Conservation (phyloP, 2,329 filamentous ascomycete genomes). For the Colletotrichum sp. region DNA sequence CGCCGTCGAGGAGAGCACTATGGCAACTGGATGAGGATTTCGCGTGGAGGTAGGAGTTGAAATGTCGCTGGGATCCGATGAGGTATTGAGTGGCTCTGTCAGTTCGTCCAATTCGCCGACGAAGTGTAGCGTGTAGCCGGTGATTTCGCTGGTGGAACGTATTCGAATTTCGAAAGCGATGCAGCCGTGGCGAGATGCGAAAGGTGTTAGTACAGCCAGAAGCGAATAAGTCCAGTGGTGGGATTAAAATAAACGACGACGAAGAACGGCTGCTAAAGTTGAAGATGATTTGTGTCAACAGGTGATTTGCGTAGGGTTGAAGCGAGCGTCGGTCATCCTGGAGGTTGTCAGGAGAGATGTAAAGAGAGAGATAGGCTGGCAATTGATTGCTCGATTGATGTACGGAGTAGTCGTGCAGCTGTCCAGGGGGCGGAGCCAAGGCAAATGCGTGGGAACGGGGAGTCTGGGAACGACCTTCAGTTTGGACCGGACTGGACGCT, state of each 20-base stretch:
- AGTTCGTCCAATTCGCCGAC: not conserved
- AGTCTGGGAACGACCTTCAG: slow-evolving; percentile 1
- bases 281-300: not conserved
- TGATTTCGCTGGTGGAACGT: not conserved
- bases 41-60: not conserved
- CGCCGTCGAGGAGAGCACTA: not conserved
- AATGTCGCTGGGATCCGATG: not conserved
- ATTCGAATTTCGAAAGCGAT: not conserved
- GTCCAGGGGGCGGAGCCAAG: not conserved
- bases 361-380: not conserved
- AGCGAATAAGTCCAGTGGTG: not conserved
- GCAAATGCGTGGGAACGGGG: not conserved
- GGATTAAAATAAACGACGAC: not conserved
- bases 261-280: not conserved
- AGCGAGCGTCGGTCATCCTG: slow-evolving; percentile 20
- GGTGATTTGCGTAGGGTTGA: not conserved
- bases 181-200: not conserved
- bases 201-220: not conserved
- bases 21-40: not conserved
- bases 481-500: not conserved
- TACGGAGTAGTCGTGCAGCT: not conserved
- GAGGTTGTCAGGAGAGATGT: not conserved
- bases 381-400: slow-evolving; percentile 4
- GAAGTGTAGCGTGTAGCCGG: not conserved
- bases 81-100: not conserved